Conservation (phyloP, 176 grass and related monocot genomes). For the Ensete ventricosum region DNA sequence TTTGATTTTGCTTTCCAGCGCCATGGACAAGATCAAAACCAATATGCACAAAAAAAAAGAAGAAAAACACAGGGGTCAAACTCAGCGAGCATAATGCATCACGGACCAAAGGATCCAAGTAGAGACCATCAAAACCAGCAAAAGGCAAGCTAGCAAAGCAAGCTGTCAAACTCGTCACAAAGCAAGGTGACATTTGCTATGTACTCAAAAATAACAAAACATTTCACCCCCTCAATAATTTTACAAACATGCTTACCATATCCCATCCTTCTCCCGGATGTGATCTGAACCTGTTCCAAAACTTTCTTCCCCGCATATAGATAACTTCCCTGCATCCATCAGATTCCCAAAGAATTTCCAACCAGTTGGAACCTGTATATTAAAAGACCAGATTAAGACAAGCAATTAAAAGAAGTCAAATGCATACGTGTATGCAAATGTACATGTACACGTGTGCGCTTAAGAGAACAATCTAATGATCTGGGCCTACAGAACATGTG, state of each 20-base stretch:
- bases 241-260: conserved; percentile 46
- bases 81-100: too few species aligned
- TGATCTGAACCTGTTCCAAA: conserved; percentile 93
- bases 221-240: conserved; percentile 1
- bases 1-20: not conserved
- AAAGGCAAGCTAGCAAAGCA: not conserved
- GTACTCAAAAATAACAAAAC: not conserved
- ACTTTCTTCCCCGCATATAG: conserved; percentile 89
- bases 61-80: not conserved
- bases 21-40: not conserved
- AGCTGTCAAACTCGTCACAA: too few species aligned
- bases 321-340: conserved; percentile 83
- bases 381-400: not conserved
- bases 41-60: not conserved
- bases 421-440: not conserved
- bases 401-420: not conserved
- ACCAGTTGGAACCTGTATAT: conserved; percentile 80
- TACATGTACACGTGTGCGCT: not conserved
- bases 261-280: conserved; percentile 91
- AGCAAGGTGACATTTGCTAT: too few species aligned
- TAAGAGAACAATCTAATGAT: not conserved
- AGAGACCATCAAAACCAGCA: not conserved
- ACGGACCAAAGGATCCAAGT: not conserved
- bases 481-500: not conserved
- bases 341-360: conserved; percentile 96